These are phyloP conservation scores for Fomitopsis pinicola DNA, from an alignment of 1,284 basidiomycete genomes.

Conservation along the genomic window DNA sequence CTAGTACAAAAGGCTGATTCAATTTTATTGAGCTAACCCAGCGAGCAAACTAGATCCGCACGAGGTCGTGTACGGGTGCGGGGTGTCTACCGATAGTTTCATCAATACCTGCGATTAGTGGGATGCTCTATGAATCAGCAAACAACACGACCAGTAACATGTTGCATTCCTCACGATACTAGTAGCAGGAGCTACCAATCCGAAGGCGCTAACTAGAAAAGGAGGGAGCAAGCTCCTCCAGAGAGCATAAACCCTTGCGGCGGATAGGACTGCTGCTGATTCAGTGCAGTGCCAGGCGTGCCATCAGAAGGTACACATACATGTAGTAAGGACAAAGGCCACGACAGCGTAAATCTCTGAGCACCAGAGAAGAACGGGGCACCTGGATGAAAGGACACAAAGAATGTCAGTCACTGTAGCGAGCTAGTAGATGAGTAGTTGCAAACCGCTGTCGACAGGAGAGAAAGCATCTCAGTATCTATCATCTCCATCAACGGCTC, in stretches of 20 bases:
- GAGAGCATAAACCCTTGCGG: neutral
- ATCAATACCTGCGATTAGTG: neutral
- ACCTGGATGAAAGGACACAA: neutral
- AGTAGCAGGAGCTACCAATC: neutral
- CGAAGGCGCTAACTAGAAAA: neutral
- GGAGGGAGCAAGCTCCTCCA: neutral
- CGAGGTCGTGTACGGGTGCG: too few relatives aligned
- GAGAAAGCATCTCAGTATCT: neutral
- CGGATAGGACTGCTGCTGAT: neutral
- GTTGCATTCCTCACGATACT: neutral
- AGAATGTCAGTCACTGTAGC: too few relatives aligned
- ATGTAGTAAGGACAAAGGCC: neutral
- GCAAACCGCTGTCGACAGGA: neutral
- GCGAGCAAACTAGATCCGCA: too few relatives aligned
- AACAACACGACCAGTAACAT: neutral
- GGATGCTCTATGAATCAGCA: neutral
- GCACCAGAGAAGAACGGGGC: neutral
- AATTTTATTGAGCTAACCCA: too few relatives aligned
- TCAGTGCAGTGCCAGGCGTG: neutral
- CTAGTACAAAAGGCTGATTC: too few relatives aligned
- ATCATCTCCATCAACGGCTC: too few relatives aligned
- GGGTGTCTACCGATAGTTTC: neutral
- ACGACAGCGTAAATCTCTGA: neutral
- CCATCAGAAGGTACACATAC: neutral
- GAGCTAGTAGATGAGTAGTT: too few relatives aligned